phyloP scores from a whole-genome alignment of 2,329 filamentous ascomycete genomes.

The Neopestalotiopsis sp. region DNA sequence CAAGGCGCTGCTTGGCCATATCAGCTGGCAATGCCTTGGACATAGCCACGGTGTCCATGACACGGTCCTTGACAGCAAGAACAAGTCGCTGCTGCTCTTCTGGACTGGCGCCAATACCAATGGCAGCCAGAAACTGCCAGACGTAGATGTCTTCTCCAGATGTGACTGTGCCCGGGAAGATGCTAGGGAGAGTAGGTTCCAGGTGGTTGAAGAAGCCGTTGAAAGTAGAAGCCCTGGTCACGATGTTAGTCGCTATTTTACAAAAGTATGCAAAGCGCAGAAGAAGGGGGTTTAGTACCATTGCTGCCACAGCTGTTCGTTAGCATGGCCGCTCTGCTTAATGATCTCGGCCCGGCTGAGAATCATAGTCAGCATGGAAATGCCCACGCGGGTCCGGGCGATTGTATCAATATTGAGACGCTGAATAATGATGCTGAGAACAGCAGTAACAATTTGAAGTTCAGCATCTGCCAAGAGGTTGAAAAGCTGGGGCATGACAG shows the following conservation, averaged over 20 bases:
- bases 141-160: constrained; percentile 94
- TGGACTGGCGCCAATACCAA: constrained; percentile 90
- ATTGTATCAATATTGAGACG: constrained; percentile 85
- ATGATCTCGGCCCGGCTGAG: constrained; percentile 92
- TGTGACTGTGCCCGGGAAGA: constrained; percentile 92
- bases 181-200: constrained; percentile 80
- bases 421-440: constrained; percentile 82
- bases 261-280: background rate
- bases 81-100: constrained; percentile 96
- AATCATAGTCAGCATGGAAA: constrained; percentile 91
- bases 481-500: constrained; percentile 90
- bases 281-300: constrained; percentile 60
- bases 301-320: constrained; percentile 77
- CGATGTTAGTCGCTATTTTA: constrained; percentile 35
- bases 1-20: constrained; percentile 81
- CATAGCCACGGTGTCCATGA: constrained; percentile 91
- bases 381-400: constrained; percentile 84
- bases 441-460: constrained; percentile 87
- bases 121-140: constrained; percentile 96
- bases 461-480: constrained; percentile 90
- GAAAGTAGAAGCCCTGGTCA: constrained; percentile 73
- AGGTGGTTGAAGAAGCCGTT: constrained; percentile 86
- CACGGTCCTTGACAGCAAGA: constrained; percentile 94
- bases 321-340: constrained; percentile 77
- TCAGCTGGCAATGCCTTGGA: constrained; percentile 89